A percentile compares a stretch with the other conserved stretches of the same genome.
These are phyloP conservation scores for Sarocladium strictum DNA, from an alignment of 2,329 filamentous ascomycete species.

Conservation along the genomic window DNA sequence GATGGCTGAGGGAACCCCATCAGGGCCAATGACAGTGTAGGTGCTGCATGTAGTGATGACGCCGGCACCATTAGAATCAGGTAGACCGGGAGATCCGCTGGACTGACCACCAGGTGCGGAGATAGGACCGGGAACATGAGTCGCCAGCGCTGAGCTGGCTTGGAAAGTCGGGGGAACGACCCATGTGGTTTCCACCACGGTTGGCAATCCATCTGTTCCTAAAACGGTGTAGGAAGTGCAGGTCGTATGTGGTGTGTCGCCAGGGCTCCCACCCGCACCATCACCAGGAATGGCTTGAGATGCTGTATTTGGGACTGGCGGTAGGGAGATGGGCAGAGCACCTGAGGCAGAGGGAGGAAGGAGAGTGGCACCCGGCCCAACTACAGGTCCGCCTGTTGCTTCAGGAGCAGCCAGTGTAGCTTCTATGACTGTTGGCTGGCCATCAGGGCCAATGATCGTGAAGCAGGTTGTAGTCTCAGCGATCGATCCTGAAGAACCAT, in stretches of 20 bases:
- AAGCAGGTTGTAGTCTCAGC: slow-evolving; percentile 9
- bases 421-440: slow-evolving; percentile 12
- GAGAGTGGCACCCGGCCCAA: slow-evolving; percentile 1
- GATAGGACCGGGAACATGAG: not conserved
- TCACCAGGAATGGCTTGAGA: slow-evolving; percentile 8
- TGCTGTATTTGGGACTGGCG: slow-evolving; percentile 9
- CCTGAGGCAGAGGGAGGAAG: not conserved
- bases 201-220: slow-evolving; percentile 12
- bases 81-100: not conserved
- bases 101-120: slow-evolving; percentile 5
- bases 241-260: slow-evolving; percentile 3
- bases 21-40: slow-evolving; percentile 14
- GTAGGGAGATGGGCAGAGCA: not conserved
- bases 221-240: slow-evolving; percentile 11
- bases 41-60: slow-evolving; percentile 9
- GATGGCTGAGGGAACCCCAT: slow-evolving; percentile 22
- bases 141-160: not conserved
- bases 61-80: not conserved
- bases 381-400: slow-evolving; percentile 4
- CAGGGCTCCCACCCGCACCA: slow-evolving; percentile 10
- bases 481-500: slow-evolving; percentile 11
- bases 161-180: slow-evolving; percentile 7
- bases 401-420: slow-evolving; percentile 4
- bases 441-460: slow-evolving; percentile 15
- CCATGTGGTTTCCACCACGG: slow-evolving; percentile 9